phyloP scores from a whole-genome alignment of 2,329 filamentous ascomycete genomes.

The Neonectria coccinea region DNA sequence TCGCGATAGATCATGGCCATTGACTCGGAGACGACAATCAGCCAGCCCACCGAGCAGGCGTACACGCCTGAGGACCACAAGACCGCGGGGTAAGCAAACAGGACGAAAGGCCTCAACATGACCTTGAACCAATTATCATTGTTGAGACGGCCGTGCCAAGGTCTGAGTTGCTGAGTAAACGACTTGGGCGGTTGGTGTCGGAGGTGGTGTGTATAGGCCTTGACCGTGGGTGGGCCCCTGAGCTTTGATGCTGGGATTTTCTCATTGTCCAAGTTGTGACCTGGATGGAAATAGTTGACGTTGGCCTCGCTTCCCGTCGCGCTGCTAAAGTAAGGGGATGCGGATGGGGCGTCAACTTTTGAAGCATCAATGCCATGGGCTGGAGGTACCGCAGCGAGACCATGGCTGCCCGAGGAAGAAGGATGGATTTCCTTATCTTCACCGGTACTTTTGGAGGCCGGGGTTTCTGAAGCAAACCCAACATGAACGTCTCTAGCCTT shows the following conservation, averaged over 20 bases:
- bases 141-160: slow-evolving; percentile 82
- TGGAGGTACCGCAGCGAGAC: neutral
- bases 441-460: neutral
- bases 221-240: slow-evolving; percentile 49
- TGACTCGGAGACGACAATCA: slow-evolving; percentile 93
- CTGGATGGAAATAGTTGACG: slow-evolving; percentile 41
- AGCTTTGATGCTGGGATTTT: slow-evolving; percentile 54
- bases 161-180: slow-evolving; percentile 78
- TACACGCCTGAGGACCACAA: slow-evolving; percentile 91
- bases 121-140: slow-evolving; percentile 84
- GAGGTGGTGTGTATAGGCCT: slow-evolving; percentile 77
- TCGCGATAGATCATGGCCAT: slow-evolving; percentile 83
- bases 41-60: slow-evolving; percentile 89
- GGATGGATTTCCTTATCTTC: neutral
- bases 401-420: too few species aligned
- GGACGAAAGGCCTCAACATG: slow-evolving; percentile 82
- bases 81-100: slow-evolving; percentile 88
- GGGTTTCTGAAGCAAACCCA: slow-evolving; percentile 45
- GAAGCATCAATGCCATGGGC: neutral
- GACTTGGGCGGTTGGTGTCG: slow-evolving; percentile 75
- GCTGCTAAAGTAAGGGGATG: slow-evolving; percentile 19
- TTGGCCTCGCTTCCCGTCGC: slow-evolving; percentile 39
- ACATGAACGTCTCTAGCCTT: slow-evolving; percentile 49
- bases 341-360: neutral
- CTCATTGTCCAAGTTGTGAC: slow-evolving; percentile 56